Conservation (phyloP, 2,329 filamentous ascomycete species). For the Berkeleyomyces basicola region DNA sequence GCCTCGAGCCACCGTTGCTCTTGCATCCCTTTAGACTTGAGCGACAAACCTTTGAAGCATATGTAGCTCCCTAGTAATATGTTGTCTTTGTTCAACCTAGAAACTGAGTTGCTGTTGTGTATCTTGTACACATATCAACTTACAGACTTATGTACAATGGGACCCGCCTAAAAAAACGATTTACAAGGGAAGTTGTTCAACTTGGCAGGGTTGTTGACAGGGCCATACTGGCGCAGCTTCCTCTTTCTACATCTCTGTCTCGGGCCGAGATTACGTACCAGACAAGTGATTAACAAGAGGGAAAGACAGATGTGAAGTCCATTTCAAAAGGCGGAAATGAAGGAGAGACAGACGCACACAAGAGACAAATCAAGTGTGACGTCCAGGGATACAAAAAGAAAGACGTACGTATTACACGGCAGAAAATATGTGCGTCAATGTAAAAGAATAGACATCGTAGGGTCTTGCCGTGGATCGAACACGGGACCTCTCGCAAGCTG, state of each 20-base stretch:
- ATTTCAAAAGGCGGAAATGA: neutral
- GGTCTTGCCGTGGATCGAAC: constrained; percentile 16
- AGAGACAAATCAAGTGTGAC: neutral
- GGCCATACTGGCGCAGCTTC: neutral
- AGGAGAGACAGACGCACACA: neutral
- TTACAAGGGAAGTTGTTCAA: neutral
- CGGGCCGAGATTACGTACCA: neutral
- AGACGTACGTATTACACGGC: neutral
- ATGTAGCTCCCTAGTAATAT: no score
- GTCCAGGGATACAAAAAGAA: neutral
- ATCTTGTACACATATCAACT: neutral
- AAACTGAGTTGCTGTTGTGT: no score
- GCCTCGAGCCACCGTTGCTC: no score
- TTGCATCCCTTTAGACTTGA: no score
- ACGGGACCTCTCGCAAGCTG: constrained; percentile 16
- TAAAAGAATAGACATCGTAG: neutral
- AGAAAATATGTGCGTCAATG: neutral
- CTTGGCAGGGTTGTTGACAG: neutral
- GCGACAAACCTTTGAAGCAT: no score
- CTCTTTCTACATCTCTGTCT: neutral
- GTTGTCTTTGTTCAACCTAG: no score
- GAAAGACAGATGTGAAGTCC: neutral
- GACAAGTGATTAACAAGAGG: neutral
- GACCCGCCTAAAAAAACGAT: neutral
- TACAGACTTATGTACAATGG: neutral